These are phyloP conservation scores for Salmacisia buchloeana DNA, from an alignment of 1,284 basidiomycete species.

Conservation along the genomic window DNA sequence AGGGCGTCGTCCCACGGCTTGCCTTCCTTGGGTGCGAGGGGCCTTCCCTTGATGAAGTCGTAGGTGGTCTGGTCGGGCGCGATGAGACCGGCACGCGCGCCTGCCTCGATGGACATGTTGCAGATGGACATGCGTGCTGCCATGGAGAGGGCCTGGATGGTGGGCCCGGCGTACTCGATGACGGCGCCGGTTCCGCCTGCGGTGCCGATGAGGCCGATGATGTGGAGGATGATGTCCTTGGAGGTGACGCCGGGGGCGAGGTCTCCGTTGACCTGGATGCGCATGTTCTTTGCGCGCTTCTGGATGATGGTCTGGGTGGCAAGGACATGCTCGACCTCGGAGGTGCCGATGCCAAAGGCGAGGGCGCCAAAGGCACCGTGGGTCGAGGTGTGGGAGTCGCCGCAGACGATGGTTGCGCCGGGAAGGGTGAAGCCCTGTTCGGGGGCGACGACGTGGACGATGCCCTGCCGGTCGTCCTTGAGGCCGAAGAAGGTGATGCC, in stretches of 20 bases:
- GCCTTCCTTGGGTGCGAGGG: slow-evolving; percentile 43
- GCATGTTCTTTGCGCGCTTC: slow-evolving; percentile 48
- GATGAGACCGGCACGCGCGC: slow-evolving; percentile 49
- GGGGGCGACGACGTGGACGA: slow-evolving; percentile 49
- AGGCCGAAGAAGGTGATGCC: slow-evolving; percentile 49
- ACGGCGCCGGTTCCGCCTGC: slow-evolving; percentile 48
- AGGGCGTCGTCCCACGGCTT: slow-evolving; percentile 42
- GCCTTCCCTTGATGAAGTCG: slow-evolving; percentile 47
- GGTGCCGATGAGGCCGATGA: slow-evolving; percentile 48
- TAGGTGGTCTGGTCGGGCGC: slow-evolving; percentile 47
- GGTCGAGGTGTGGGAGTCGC: slow-evolving; percentile 49
- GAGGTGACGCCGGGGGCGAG: slow-evolving; percentile 44
- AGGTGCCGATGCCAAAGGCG: slow-evolving; percentile 49
- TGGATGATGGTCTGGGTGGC: slow-evolving; percentile 48
- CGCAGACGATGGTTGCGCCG: slow-evolving; percentile 47
- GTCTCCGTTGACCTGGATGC: slow-evolving; percentile 47
- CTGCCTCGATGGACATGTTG: slow-evolving; percentile 51
- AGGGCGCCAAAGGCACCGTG: slow-evolving; percentile 49
- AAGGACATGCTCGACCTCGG: slow-evolving; percentile 49
- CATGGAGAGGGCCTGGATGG: slow-evolving; percentile 44
- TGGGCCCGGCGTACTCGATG: slow-evolving; percentile 45
- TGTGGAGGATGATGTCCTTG: slow-evolving; percentile 48
- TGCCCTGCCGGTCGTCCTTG: slow-evolving; percentile 46
- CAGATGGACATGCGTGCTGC: slow-evolving; percentile 49
- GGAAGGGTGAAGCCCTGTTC: slow-evolving; percentile 49